phyloP scores from a whole-genome alignment of 352 stramenopile genomes.

The Phytophthora crassamura region DNA sequence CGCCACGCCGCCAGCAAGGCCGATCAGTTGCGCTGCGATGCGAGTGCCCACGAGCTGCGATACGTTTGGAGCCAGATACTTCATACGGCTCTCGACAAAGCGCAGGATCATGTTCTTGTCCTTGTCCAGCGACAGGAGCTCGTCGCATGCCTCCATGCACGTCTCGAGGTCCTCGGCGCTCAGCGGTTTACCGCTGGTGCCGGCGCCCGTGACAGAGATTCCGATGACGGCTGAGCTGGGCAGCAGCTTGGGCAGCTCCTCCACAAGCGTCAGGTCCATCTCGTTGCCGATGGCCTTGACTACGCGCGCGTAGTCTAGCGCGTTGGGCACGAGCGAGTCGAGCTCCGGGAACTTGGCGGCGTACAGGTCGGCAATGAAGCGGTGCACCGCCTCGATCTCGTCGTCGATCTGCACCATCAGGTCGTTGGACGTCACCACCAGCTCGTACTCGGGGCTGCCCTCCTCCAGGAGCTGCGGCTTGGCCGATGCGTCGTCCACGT shows the following conservation, averaged over 20 bases:
- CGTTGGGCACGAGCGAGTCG: conserved; percentile 93
- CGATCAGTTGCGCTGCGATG: conserved; percentile 95
- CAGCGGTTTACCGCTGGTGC: conserved; percentile 89
- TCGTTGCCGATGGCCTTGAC: conserved; percentile 93
- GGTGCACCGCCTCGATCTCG: conserved; percentile 92
- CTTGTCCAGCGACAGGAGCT: conserved; percentile 88
- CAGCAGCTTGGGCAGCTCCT: conserved; percentile 90
- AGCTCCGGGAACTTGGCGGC: conserved; percentile 95
- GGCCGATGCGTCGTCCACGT: conserved; percentile 37
- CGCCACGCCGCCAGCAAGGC: conserved; percentile 94
- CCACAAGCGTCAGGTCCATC: conserved; percentile 92
- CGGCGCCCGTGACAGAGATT: conserved; percentile 93
- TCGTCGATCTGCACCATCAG: conserved; percentile 94
- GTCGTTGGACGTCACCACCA: conserved; percentile 93
- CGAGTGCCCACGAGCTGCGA: conserved; percentile 94
- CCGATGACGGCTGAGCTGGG: conserved; percentile 94
- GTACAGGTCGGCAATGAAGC: conserved; percentile 93
- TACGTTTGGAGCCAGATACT: conserved; percentile 92
- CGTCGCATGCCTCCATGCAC: conserved; percentile 81
- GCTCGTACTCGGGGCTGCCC: conserved; percentile 76
- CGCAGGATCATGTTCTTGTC: conserved; percentile 90
- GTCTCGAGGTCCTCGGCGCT: conserved; percentile 66
- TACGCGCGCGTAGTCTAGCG: conserved; percentile 94
- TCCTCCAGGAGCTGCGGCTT: conserved; percentile 55
- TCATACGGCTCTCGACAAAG: conserved; percentile 95